These are phyloP conservation scores for Fragosphaeria purpurea DNA, from an alignment of 2,329 filamentous ascomycete genomes.

Conservation along the genomic window DNA sequence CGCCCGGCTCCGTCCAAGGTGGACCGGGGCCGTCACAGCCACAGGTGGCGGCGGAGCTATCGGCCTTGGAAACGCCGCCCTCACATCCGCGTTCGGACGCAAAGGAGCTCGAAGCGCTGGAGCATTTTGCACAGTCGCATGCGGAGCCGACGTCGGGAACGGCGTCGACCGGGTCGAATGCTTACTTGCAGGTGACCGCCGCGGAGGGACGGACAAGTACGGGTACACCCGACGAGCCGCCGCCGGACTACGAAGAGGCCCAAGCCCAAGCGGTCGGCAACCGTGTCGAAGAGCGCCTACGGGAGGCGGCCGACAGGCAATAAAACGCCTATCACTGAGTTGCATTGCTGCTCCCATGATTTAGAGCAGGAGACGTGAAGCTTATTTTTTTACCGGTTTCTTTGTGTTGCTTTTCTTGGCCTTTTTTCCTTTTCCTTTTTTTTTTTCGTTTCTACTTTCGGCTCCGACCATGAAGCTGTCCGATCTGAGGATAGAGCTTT, in stretches of 20 bases:
- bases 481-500: background rate
- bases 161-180: background rate
- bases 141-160: constrained; percentile 15
- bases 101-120: constrained; percentile 6
- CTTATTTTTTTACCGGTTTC: too few species aligned
- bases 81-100: constrained; percentile 1
- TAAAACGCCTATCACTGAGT: constrained; percentile 8
- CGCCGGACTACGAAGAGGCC: constrained; percentile 84
- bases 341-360: too few species aligned
- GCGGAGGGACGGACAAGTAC: constrained; percentile 13
- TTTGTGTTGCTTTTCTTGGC: background rate
- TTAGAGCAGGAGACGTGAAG: too few species aligned
- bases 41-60: too few species aligned
- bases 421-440: background rate
- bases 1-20: constrained; percentile 15
- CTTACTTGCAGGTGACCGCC: background rate
- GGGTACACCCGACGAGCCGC: constrained; percentile 58
- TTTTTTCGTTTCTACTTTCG: background rate
- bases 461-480: background rate
- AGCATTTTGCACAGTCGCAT: constrained; percentile 14
- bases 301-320: constrained; percentile 59
- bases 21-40: background rate
- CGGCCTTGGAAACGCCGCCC: background rate
- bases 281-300: constrained; percentile 58
- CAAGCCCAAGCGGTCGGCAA: constrained; percentile 59